Evolutionary conservation across 1,139 yeast genomes (phyloP), one percentile per base, ranked within the genome.

Genomic region (Taphrina communis): DNA sequence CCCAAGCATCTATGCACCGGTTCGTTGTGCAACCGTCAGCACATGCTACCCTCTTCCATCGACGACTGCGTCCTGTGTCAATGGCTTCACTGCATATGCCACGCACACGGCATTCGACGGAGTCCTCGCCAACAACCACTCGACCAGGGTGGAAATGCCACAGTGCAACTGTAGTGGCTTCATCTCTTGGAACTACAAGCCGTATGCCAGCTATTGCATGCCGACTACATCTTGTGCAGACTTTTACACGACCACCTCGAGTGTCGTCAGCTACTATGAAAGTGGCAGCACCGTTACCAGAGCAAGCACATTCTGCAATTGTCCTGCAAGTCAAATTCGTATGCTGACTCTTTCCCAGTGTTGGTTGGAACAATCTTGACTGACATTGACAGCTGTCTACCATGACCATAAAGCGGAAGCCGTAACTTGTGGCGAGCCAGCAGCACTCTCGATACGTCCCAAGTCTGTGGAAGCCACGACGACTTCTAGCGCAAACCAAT

Each of bases 21-120:
- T 19, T 12, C 66, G 59, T 19, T 62, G 66, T 35, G 42, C 42
- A 19, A 41, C 66, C 12, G 17, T 52, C 31, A 51, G 51, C 25
- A 51, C 57, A 25, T 62, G 66, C 38, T 53, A 41, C 11, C 50
- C 58, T 6, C 31, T 62, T 1, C 66, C 66, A 31, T n/a, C 66
- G 12, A 38, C 58, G 44, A 52, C 66, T 17, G 25, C 66, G 6
- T 17, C 52, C 25, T 62, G 66, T 38, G 31, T 14, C 21, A 36
- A 52, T 39, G 66, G 66, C 4, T 62, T 62, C 31, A 38, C 51
- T 8, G 31, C 66, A 8, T 38, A 42, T 17, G 41, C 52, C 4
- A 62, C 66, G 19, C 42, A 42, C 19, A 62, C 66, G n/a, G 42
- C 48, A 8, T 62, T 48, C 51, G 48, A 38, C 19, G 66, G 66